Evolutionary conservation across 1,284 basidiomycete species (phyloP).

Genomic region (Xerocomus nothofagi): DNA sequence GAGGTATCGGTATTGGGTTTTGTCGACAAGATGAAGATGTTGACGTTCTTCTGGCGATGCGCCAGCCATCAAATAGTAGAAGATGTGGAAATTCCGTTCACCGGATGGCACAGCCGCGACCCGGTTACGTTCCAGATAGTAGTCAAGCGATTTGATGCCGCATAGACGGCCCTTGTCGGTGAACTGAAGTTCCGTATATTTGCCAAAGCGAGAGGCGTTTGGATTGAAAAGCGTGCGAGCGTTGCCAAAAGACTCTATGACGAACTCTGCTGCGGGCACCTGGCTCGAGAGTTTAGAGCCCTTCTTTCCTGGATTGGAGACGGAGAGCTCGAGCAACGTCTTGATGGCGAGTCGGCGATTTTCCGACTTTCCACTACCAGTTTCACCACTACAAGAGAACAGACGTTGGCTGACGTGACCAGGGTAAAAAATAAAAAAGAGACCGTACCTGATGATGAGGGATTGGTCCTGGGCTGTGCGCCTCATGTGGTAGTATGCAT

Average conservation of each 20-base stretch:
- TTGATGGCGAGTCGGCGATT: constrained; percentile 89
- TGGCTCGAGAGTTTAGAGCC: constrained; percentile 84
- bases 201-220: constrained; percentile 90
- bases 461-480: constrained; percentile 93
- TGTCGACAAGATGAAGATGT: constrained; percentile 82
- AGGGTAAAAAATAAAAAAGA: neutral
- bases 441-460: constrained; percentile 76
- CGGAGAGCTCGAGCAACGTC: constrained; percentile 84
- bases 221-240: constrained; percentile 88
- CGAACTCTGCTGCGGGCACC: constrained; percentile 92
- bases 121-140: constrained; percentile 90
- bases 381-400: constrained; percentile 70
- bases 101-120: constrained; percentile 80
- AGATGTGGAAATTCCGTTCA: constrained; percentile 96
- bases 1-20: constrained; percentile 81
- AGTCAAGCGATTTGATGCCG: constrained; percentile 95
- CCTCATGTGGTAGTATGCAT: constrained; percentile 96
- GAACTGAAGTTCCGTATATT: constrained; percentile 95
- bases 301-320: constrained; percentile 90
- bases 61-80: constrained; percentile 93
- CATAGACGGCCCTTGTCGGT: constrained; percentile 84
- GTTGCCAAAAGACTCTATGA: constrained; percentile 91
- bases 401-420: neutral
- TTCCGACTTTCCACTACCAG: constrained; percentile 93
- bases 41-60: constrained; percentile 85